A percentile compares a stretch with the other conserved stretches of the same genome.
phyloP scores from a whole-genome alignment of 2,329 filamentous ascomycete species.

The Fonsecaea nubica region DNA sequence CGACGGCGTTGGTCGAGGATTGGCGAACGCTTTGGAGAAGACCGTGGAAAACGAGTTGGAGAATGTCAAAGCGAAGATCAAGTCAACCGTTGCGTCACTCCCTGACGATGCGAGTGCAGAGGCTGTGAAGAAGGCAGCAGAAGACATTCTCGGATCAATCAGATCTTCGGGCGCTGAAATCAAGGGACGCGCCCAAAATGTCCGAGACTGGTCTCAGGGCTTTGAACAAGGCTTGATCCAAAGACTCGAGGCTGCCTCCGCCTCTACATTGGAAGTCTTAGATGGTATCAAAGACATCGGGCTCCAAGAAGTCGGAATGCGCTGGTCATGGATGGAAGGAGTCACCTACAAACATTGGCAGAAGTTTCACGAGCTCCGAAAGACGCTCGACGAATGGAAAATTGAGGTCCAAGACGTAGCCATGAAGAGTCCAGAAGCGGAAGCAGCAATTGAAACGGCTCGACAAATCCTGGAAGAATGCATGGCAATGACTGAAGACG shows the following conservation, averaged over 20 bases:
- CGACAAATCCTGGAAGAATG: constrained; percentile 75
- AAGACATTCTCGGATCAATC: constrained; percentile 62
- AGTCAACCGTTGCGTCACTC: constrained; percentile 60
- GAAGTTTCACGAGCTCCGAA: constrained; percentile 88
- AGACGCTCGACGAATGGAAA: constrained; percentile 83
- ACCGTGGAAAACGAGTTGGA: constrained; percentile 69
- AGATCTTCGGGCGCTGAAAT: constrained; percentile 73
- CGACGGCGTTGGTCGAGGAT: constrained; percentile 68
- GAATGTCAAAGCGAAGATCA: constrained; percentile 71
- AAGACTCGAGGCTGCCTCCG: constrained; percentile 74
- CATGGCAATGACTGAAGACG: constrained; percentile 78
- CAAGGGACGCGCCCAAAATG: constrained; percentile 75
- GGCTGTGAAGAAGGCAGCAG: constrained; percentile 59
- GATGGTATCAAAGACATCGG: constrained; percentile 83
- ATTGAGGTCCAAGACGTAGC: constrained; percentile 79
- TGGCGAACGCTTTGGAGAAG: constrained; percentile 72
- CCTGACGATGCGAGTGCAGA: constrained; percentile 63
- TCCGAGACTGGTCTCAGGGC: constrained; percentile 76
- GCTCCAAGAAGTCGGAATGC: constrained; percentile 88
- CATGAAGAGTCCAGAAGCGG: constrained; percentile 73
- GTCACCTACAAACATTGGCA: constrained; percentile 97
- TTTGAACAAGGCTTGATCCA: constrained; percentile 74
- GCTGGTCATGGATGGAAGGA: constrained; percentile 93
- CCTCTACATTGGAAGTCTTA: constrained; percentile 80
- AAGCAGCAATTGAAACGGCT: constrained; percentile 70